Percentiles rank a stretch among this genome's conserved stretches.
Conservation (phyloP, 2,329 filamentous ascomycete species). For the Cadophora sp. region DNA sequence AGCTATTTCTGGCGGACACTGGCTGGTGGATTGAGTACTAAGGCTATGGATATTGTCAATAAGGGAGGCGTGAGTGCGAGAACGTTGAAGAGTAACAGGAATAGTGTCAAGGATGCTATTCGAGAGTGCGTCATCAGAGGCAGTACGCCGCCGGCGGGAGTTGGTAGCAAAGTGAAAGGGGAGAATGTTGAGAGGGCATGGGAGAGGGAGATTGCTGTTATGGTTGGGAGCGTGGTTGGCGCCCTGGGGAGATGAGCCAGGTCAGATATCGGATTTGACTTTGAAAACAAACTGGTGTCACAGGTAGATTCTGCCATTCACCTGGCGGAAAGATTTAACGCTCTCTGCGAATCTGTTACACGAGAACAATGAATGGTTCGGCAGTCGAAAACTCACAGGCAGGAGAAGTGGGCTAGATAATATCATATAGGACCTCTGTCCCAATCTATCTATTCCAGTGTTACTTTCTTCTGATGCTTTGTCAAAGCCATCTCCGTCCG, state of each 20-base stretch:
- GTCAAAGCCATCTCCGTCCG: too few species aligned
- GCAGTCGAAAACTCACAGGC: too few species aligned
- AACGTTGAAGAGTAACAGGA: constrained; percentile 78
- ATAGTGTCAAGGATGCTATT: constrained; percentile 77
- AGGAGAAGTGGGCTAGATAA: too few species aligned
- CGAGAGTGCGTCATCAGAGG: constrained; percentile 84
- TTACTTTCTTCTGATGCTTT: too few species aligned
- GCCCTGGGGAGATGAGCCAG: constrained; percentile 40
- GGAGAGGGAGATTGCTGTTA: constrained; percentile 93
- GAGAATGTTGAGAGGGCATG: constrained; percentile 63
- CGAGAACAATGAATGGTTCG: too few species aligned
- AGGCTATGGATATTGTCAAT: constrained; percentile 84
- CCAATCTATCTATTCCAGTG: too few species aligned
- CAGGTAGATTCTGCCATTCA: too few species aligned
- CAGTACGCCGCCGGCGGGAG: constrained; percentile 68
- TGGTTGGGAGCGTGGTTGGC: constrained; percentile 81
- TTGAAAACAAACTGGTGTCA: too few species aligned
- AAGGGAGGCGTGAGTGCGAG: constrained; percentile 85
- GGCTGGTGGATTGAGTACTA: constrained; percentile 75
- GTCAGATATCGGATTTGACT: neutral
- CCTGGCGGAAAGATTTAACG: too few species aligned
- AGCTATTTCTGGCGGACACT: constrained; percentile 95
- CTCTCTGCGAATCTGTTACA: too few species aligned
- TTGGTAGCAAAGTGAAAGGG: constrained; percentile 71
- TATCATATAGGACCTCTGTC: too few species aligned